Base-by-base conservation (phyloP, 495 filamentous ascomycete species). In the Wilcoxina mikolae region DNA sequence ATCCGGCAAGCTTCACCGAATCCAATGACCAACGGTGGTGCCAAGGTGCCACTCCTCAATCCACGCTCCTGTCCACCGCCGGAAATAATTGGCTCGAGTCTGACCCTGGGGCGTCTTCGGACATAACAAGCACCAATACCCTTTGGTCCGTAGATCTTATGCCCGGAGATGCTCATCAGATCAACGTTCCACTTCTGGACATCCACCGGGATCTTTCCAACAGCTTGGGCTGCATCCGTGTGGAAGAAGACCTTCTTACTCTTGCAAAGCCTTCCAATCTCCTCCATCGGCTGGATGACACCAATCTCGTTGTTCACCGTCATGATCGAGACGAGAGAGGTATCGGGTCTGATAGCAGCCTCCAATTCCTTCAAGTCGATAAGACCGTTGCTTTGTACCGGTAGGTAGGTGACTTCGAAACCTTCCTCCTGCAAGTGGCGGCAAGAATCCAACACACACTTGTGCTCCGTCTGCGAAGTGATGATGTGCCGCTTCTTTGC, bases 221-320 rank as follows among this genome's bases (percentile, higher is more conserved):
- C 87, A 3, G 93, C 91, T 72, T 98, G 91, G 4, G 91, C 91
- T 25, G 70, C 91, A 69, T 98, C 91, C n/a, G 87, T 94, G 70
- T 98, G 91, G 80, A 96, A 98, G 74, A 95, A 98, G 46, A 94
- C 72, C 73, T 95, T 94, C 68, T 85, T 93, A 31, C 77, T 76
- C 38, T 89, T 80, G 71, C 91, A 98, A 20, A 98, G 70, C 70
- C 83, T 83, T 58, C 91, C 91, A 65, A 98, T 98, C 70, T 94
- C 80, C 60, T 85, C 87, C 58, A 96, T 65, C 0, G 91, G 93
- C 69, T 98, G 91, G 53, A 98, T 89, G 26, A 98, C 91, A 64
- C 91, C 91, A 61, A 96, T 96, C 71, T 98, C 91, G 68, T 98
- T 98, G 75, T 98, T 98, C 35, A 98, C 93, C 0, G 93, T 81